These are phyloP conservation scores for Beauveria sp. DNA, from an alignment of 2,329 filamentous ascomycete species.

Conservation along the genomic window DNA sequence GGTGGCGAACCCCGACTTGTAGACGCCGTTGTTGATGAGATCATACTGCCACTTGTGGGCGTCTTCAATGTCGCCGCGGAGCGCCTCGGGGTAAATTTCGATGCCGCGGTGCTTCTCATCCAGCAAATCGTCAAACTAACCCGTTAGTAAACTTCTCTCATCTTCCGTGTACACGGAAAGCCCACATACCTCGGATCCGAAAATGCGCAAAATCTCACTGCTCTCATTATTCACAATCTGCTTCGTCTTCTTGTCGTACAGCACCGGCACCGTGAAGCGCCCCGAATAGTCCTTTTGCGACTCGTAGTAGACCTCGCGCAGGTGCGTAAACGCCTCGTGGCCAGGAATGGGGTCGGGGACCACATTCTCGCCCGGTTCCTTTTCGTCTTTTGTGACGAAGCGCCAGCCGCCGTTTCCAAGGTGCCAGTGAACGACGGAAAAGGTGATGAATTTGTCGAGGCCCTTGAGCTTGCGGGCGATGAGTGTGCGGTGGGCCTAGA, in stretches of 20 bases:
- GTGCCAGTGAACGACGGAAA: slow-evolving; percentile 88
- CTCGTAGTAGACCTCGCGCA: slow-evolving; percentile 74
- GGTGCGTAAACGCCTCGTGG: slow-evolving; percentile 59
- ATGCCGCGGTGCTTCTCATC: slow-evolving; percentile 51
- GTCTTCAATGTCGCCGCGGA: slow-evolving; percentile 65
- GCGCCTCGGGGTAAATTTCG: slow-evolving; percentile 57
- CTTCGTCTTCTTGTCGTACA: slow-evolving; percentile 71
- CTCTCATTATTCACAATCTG: slow-evolving; percentile 88
- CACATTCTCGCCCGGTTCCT: slow-evolving; percentile 53
- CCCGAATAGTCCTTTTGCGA: slow-evolving; percentile 64
- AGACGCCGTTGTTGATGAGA: slow-evolving; percentile 63
- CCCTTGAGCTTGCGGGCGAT: slow-evolving; percentile 89
- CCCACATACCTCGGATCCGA: slow-evolving; percentile 58
- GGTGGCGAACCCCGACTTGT: slow-evolving; percentile 76
- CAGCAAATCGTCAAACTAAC: slow-evolving; percentile 63
- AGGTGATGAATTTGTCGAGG: slow-evolving; percentile 72
- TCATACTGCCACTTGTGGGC: slow-evolving; percentile 77
- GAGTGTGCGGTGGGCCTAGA: slow-evolving; percentile 67
- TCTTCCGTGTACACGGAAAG: not conserved
- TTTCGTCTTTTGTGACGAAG: slow-evolving; percentile 60
- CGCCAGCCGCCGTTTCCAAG: slow-evolving; percentile 70
- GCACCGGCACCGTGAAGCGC: slow-evolving; percentile 79
- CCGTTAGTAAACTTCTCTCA: not conserved
- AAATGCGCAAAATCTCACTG: slow-evolving; percentile 86
- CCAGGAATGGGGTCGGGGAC: slow-evolving; percentile 61